These are phyloP conservation scores for Neurospora sp. DNA, from an alignment of 2,329 filamentous ascomycete genomes.

Conservation along the genomic window DNA sequence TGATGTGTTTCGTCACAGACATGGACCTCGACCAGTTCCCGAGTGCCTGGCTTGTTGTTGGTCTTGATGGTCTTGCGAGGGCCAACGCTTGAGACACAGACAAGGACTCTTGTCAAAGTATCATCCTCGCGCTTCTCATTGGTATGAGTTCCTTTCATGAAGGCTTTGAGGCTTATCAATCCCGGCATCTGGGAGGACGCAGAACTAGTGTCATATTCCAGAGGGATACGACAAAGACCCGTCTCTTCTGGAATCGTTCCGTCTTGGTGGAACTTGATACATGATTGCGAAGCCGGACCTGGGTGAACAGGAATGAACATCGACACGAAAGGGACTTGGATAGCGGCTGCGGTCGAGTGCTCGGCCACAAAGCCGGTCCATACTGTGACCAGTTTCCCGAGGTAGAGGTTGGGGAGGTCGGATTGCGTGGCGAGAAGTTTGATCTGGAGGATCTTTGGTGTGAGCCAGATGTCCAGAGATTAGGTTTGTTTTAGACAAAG, in stretches of 20 bases:
- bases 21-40: conserved; percentile 37
- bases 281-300: conserved; percentile 40
- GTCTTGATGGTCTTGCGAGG: conserved; percentile 36
- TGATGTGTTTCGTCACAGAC: conserved; percentile 49
- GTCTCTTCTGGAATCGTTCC: conserved; percentile 24
- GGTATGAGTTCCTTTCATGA: conserved; percentile 38
- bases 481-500: too few species aligned
- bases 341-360: conserved; percentile 25
- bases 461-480: not conserved
- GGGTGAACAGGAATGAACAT: conserved; percentile 48
- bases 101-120: conserved; percentile 38
- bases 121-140: conserved; percentile 27
- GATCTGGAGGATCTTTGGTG: not conserved
- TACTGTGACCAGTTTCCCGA: conserved; percentile 45
- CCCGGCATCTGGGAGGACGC: conserved; percentile 20
- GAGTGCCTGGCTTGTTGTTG: conserved; percentile 34
- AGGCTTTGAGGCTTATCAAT: conserved; percentile 47
- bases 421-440: conserved; percentile 7
- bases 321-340: conserved; percentile 30
- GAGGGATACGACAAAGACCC: conserved; percentile 31
- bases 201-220: conserved; percentile 29
- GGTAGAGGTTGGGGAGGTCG: conserved; percentile 5
- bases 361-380: conserved; percentile 48
- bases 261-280: conserved; percentile 37
- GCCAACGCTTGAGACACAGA: conserved; percentile 48